These are phyloP conservation scores for Coemansia sp. DNA, from an alignment of 192 early-diverging fungal genomes.

Conservation along the genomic window DNA sequence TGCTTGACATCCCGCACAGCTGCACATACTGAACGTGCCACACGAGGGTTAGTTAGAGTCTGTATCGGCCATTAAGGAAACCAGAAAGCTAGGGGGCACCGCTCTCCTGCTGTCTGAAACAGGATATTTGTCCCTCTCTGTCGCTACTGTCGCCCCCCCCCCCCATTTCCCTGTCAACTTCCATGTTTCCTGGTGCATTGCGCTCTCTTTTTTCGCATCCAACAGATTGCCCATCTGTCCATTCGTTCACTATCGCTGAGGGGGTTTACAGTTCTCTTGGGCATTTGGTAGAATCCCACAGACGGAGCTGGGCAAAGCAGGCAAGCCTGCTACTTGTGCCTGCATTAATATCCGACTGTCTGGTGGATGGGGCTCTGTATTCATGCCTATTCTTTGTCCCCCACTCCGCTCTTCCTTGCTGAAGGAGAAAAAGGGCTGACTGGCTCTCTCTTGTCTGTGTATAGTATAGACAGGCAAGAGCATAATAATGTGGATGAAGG, in stretches of 20 bases:
- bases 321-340: neutral
- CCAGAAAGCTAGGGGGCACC: neutral
- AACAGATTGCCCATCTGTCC: conserved; percentile 4
- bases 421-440: too few relatives aligned
- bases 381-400: too few relatives aligned
- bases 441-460: too few relatives aligned
- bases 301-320: neutral
- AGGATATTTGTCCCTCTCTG: neutral
- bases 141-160: neutral
- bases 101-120: neutral
- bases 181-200: conserved; percentile 2
- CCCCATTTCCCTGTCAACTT: neutral
- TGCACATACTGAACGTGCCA: conserved; percentile 1
- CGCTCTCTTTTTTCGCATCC: neutral
- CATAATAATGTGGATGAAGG: too few relatives aligned
- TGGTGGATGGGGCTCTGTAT: too few relatives aligned
- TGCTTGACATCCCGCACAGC: neutral
- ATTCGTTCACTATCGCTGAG: neutral
- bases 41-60: neutral
- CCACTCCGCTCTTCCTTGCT: too few relatives aligned
- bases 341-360: conserved; percentile 3
- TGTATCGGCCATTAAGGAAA: neutral
- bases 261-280: neutral
- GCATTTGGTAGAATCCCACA: neutral
- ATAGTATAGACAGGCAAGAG: too few relatives aligned